Evolutionary conservation across 176 grass and related monocot species (phyloP).

Genomic region (Eleusine indica): DNA sequence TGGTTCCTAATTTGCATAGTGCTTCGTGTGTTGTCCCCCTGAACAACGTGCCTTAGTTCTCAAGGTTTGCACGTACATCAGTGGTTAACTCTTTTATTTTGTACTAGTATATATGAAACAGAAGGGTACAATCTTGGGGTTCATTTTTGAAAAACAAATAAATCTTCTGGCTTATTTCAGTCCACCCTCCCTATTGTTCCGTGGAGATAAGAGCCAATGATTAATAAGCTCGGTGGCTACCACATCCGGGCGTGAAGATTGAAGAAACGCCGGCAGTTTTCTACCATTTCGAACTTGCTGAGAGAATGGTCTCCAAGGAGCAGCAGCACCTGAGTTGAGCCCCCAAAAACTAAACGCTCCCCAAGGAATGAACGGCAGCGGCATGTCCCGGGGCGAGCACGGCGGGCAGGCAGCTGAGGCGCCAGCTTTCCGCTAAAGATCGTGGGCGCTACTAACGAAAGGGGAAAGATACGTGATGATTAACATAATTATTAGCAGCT

Average conservation of each 20-base stretch:
- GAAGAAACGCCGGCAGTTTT: background rate
- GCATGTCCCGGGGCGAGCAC: background rate
- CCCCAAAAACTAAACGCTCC: slow-evolving; percentile 16
- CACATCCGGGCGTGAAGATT: background rate
- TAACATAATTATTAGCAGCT: slow-evolving; percentile 61
- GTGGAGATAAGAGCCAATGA: too few species aligned
- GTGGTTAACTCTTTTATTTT: too few species aligned
- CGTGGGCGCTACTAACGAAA: slow-evolving; percentile 56
- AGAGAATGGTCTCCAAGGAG: background rate
- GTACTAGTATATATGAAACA: too few species aligned
- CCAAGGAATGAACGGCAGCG: slow-evolving; percentile 35
- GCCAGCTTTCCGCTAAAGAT: slow-evolving; percentile 53
- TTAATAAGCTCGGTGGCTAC: background rate
- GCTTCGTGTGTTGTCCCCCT: too few species aligned
- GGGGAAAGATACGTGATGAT: slow-evolving; percentile 67
- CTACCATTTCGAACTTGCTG: background rate
- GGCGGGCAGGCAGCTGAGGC: background rate
- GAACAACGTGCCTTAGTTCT: too few species aligned
- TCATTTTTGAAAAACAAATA: too few species aligned
- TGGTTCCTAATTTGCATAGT: background rate
- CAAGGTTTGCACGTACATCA: too few species aligned
- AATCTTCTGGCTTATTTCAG: too few species aligned
- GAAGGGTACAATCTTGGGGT: too few species aligned
- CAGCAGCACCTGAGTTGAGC: slow-evolving; percentile 25
- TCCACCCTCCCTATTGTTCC: too few species aligned